Base-by-base conservation (phyloP, 331 rosid genomes). In the Quercus tomentella region DNA sequence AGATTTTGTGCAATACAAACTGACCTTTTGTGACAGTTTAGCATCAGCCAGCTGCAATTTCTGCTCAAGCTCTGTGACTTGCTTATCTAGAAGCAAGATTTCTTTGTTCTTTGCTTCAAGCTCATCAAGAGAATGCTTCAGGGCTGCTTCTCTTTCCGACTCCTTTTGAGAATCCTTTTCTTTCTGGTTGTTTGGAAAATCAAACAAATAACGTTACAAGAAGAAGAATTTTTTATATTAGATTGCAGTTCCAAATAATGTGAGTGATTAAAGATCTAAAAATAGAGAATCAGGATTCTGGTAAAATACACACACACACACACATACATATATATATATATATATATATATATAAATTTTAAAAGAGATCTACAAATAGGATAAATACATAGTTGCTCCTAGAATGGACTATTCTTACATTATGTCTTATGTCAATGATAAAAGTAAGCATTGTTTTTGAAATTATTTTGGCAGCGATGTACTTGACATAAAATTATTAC, bases 61-160 rank as follows among this genome's bases (percentile, higher is more conserved):
- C 77, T 90, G 91, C 85, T 91, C 94, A 54, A 93, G 89, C 56
- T 91, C 97, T 75, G 74, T 84, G 62, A 91, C 75, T 84, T 89
- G 94, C 84, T 92, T 84, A 76, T 84, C 88, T 54, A 93, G 84
- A 82, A 89, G 79, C 73, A 81, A 23, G 30, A 90, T 79, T 80
- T 91, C 92, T 41, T 81, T 90, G 82, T 86, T 86, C 88, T 90
- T 95, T 20, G 83, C 85, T 90, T 93, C 98, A 82, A 89, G 87
- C 83, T 88, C 91, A 72, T 87, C 89, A 67, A 79, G 84, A 77
- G 98, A 90, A 71, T 51, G 88, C 86, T 89, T 89, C 83, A 82
- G 74, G 28, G 90, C 35, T 30, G 85, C 86, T 78, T 89, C 96
- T 37, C 77, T 77, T 80, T 95, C 91, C 80, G 77, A 61, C 79